Percentiles rank a stretch among this genome's conserved stretches.
Conservation (phyloP, 2,329 filamentous ascomycete genomes). For the Aspergillus floridensis region DNA sequence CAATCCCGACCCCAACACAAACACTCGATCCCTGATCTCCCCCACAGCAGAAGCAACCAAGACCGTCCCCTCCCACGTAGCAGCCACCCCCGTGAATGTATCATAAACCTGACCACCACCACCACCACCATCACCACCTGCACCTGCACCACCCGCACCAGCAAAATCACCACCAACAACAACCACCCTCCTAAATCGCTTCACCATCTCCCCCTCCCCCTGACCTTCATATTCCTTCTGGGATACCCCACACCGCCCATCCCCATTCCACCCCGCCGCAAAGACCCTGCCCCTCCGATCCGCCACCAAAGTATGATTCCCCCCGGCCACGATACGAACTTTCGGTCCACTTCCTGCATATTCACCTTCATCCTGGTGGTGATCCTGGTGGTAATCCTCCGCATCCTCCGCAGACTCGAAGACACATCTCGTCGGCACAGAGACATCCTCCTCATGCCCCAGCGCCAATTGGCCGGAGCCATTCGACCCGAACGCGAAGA, state of each 20-base stretch:
- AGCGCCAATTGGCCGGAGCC: conserved; percentile 73
- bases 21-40: conserved; percentile 46
- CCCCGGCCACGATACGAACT: conserved; percentile 59
- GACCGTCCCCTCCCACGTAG: conserved; percentile 75
- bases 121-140: background rate
- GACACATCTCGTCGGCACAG: conserved; percentile 61
- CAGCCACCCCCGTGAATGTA: conserved; percentile 55
- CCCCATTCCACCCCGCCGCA: conserved; percentile 61
- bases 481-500: conserved; percentile 74
- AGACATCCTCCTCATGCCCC: conserved; percentile 68
- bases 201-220: conserved; percentile 6
- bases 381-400: no score
- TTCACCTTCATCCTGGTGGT: no score
- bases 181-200: conserved; percentile 29
- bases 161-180: conserved; percentile 11
- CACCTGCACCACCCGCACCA: conserved; percentile 4
- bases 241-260: conserved; percentile 44
- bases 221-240: background rate
- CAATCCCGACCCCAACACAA: conserved; percentile 62
- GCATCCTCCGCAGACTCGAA: conserved; percentile 44
- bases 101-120: conserved; percentile 14
- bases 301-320: conserved; percentile 81
- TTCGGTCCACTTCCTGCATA: no score
- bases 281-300: conserved; percentile 60
- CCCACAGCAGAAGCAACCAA: conserved; percentile 46